Evolutionary conservation across 2,329 filamentous ascomycete species (phyloP), one percentile per base, ranked within the genome.

Genomic region (Fusarium pseudocircinatum): DNA sequence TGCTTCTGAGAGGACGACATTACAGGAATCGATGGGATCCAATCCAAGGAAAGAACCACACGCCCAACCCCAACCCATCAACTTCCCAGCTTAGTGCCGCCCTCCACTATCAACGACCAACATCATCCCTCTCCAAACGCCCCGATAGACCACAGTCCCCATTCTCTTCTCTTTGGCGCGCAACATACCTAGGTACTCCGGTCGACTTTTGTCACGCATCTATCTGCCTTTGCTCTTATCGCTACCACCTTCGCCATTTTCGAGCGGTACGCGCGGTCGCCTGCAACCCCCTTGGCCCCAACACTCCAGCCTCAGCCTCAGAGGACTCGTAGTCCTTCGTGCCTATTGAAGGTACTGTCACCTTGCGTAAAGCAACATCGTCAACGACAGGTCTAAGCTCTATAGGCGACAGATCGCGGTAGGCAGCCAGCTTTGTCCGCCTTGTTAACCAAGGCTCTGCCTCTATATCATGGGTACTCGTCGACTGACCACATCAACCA

Each of bases 211-310:
- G 63, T 72, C 49, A 59, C 73, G 60, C 58, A 47, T 61, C 54
- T 60, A 47, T 61, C 54, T 60, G 24, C 44, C 54, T 44, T 63
- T 65, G 57, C 46, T 57, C 42, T 69, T 65, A 52, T 69, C 64
- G 59, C 65, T 53, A 28, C 26, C 54, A 34, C 32, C 63, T 63
- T 57, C 62, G 62, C 63, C 72, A 76, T 77, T 78, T 77, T 72
- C 66, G 58, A 75, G 79, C 79, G 80, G 77, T 73, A 81, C 77
- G 75, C 79, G 78, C 79, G 79, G 80, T 77, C 74, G 73, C 67
- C 65, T 70, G 70, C 67, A 54, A 63, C 70, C 68, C 77, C 78
- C 62, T 73, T 70, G 52, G 61, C 62, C 63, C 70, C 70, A 75
- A 58, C 30, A 24, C 30, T 58, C 54, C 42, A 49, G 22, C 40